Conservation (phyloP, 2,329 filamentous ascomycete species). For the Dactylonectria macrodidyma region DNA sequence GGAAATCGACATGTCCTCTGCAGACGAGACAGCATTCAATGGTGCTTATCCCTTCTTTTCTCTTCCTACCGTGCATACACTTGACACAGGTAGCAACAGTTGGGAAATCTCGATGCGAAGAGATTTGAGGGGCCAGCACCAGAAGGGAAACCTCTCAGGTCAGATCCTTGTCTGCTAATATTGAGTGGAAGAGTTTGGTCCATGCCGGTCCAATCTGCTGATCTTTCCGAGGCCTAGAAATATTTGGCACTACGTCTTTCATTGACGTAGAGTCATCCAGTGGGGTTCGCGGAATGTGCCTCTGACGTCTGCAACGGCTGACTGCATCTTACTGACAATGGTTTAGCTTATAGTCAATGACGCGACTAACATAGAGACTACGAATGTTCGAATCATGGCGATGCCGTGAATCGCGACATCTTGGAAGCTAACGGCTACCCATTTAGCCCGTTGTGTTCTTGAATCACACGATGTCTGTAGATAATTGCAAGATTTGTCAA, state of each 20-base stretch:
- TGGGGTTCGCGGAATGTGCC: neutral
- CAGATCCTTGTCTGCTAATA: neutral
- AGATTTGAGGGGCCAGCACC: no score
- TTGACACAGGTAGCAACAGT: neutral
- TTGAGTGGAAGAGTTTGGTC: neutral
- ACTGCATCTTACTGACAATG: no score
- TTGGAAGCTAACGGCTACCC: no score
- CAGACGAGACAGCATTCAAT: neutral
- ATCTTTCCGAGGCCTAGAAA: conserved; percentile 19
- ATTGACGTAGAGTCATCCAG: neutral
- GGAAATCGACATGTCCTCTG: neutral
- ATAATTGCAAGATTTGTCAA: no score
- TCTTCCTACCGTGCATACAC: neutral
- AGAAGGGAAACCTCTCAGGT: neutral
- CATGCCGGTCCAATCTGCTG: neutral
- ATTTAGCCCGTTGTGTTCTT: no score
- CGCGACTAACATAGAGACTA: no score
- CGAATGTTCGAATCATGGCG: no score
- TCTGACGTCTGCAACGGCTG: no score
- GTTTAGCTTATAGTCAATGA: no score
- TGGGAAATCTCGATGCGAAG: neutral
- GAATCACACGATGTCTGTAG: no score
- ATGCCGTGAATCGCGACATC: no score
- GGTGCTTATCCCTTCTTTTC: neutral
- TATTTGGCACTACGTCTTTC: conserved; percentile 26